A percentile compares a stretch with the other conserved stretches of the same genome.
Conservation (phyloP, 805 yeast species). For the Hanseniaspora valbyensis region DNA sequence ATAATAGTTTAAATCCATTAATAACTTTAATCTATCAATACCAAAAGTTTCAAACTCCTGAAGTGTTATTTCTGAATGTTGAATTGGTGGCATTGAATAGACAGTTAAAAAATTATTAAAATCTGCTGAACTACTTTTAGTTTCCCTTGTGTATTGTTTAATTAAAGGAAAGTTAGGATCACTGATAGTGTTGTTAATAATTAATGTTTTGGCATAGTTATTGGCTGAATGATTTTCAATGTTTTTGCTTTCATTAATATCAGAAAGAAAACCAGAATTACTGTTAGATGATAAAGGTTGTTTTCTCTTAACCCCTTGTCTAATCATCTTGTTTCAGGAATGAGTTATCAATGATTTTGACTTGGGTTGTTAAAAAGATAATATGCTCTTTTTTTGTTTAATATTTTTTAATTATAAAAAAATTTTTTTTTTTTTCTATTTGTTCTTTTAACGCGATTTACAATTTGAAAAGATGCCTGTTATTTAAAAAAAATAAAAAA, state of each 20-base stretch:
- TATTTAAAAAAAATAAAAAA: too few species aligned
- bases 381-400: neutral
- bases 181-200: neutral
- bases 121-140: slow-evolving; percentile 40
- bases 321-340: slow-evolving; percentile 13
- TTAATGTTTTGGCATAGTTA: slow-evolving; percentile 8
- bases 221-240: neutral
- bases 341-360: neutral
- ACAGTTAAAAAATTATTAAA: slow-evolving; percentile 39
- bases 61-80: slow-evolving; percentile 62
- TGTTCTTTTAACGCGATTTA: too few species aligned
- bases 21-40: slow-evolving; percentile 70
- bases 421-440: too few species aligned
- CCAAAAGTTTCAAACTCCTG: slow-evolving; percentile 96
- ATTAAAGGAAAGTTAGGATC: slow-evolving; percentile 14
- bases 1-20: slow-evolving; percentile 75
- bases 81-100: slow-evolving; percentile 61
- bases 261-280: neutral
- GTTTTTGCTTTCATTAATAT: neutral
- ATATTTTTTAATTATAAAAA: neutral
- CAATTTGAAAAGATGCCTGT: too few species aligned
- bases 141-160: slow-evolving; percentile 29
- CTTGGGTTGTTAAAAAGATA: too few species aligned
- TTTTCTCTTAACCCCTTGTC: slow-evolving; percentile 16
- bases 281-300: neutral